Conservation (phyloP, 768 basidiomycete genomes). For the Phlebiopsis flavidoalba region DNA sequence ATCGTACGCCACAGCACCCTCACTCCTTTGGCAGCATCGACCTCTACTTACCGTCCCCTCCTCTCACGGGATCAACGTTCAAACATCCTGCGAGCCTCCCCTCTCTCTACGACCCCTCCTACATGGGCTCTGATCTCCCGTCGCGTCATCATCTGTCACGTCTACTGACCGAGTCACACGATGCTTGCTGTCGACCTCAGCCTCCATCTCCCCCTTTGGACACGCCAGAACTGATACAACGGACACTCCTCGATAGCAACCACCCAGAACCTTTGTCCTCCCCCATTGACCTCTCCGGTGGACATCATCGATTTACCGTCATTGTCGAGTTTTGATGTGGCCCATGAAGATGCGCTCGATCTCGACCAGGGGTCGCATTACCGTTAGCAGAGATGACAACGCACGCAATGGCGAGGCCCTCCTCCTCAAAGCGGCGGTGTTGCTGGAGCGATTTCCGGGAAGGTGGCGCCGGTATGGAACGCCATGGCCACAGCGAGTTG, state of each 20-base stretch:
- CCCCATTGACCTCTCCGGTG: neutral
- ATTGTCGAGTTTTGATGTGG: neutral
- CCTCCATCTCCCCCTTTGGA: constrained; percentile 12
- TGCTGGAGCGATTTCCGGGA: neutral
- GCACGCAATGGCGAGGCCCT: neutral
- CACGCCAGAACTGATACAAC: constrained; percentile 11
- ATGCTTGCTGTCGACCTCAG: constrained; percentile 5
- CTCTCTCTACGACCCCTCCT: neutral
- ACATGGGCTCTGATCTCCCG: constrained; percentile 1
- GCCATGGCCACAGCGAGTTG: neutral
- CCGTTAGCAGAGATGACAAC: neutral
- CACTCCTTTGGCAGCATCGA: neutral
- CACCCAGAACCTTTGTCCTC: neutral
- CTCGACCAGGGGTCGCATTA: neutral
- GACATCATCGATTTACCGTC: constrained; percentile 2
- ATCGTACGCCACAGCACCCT: neutral
- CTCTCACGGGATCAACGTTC: neutral
- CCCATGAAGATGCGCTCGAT: neutral
- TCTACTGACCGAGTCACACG: constrained; percentile 5
- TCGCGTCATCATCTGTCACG: neutral
- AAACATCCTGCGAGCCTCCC: constrained; percentile 1
- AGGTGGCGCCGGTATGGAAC: neutral
- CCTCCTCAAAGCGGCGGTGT: constrained; percentile 3
- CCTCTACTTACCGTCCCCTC: neutral
- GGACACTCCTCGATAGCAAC: neutral